Evolutionary conservation across 2,329 filamentous ascomycete species (phyloP), one percentile per base, ranked within the genome.

Genomic region (Diaporthe citriasiana): DNA sequence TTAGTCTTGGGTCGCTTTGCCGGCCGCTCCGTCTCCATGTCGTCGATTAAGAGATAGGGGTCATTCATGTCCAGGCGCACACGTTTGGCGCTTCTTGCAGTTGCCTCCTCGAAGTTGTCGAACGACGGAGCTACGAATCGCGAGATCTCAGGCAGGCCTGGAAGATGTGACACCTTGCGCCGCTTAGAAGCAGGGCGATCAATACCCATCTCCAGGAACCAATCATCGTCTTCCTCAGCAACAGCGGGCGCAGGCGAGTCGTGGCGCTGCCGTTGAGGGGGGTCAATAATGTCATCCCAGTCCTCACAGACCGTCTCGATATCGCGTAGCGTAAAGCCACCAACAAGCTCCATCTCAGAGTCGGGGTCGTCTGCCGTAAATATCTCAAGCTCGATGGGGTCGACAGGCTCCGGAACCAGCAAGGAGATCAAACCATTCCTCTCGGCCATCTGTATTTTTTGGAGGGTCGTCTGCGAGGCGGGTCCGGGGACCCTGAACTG

Each of bases 41-140:
- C 91, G 79, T 98, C 95, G 27, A 98, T 87, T 3, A 99, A 89
- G 6, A 99, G 90, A 78, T 94, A 89, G 1, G 95, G 94, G 80
- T 99, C 97, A 78, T 95, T 95, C 82, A 97, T 89, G 79, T 98
- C 95, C 69, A 99, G 87, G 1, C 92, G 90, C 33, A 98, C 93
- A 57, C 92, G 92, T 82, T 95, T 95, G 4, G 94, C 92, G 56
- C 95, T 88, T 77, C 91, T 91, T 19, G 92, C 87, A 1, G 94
- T 95, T 7, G 91, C 89, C 73, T 90, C 87, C 79, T 95, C 92
- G 22, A 95, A 97, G 76, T 97, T 91, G 79, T 97, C 94, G 77
- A 98, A 92, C 4, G 92, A 91, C 1, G 93, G 93, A 2, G 93
- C 88, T 3, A 89, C 87, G 73, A 92, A 92, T 40, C 85, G 85